Base-by-base conservation (phyloP, 2,329 filamentous ascomycete species). In the Plenodomus lindquistii region DNA sequence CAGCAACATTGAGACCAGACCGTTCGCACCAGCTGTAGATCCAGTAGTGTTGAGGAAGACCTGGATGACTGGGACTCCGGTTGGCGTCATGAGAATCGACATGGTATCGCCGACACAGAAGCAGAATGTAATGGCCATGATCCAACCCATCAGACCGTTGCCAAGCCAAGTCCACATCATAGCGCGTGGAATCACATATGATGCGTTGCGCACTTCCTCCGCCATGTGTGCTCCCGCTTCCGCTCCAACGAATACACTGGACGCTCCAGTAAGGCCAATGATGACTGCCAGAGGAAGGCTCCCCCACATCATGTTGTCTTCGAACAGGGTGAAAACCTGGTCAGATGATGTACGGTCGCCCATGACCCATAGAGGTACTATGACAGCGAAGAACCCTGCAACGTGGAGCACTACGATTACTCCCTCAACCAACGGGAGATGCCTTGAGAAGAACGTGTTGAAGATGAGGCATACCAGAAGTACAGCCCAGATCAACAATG, bases 321-420 rank as follows among this genome's bases (percentile, higher is more conserved):
- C 60, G 55, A 81, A 81, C 1, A 69, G 52, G 3, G 73, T 71
- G 46, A 80, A 79, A 0, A 79, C 76, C 1, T 70, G 66, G 13
- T 67, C 54, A 0, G 75, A 55, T 3, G 66, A 56, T 11, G 64
- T 65, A n/a, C 66, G 68, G 1, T 74, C 69, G 4, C 50, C 60
- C 11, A 63, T 36, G 17, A 52, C 51, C 61, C 56, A 61, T 6
- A 67, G 48, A 4, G 54, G 50, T 4, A 79, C 72, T 9, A 81
- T 57, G 48, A 80, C 72, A 1, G 73, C 77, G 49, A 81, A 76
- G 53, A 81, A 77, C 2, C 78, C 79, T 15, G 74, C 56, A 19
- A 80, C 60, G 48, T 82, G 79, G 2, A 81, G 48, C 9, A 77
- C 63, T 15, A 80, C 15, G 7, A 44, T 19, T 38, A 54, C 10